Conservation (phyloP, 495 filamentous ascomycete genomes). For the Sporormia fimetaria region DNA sequence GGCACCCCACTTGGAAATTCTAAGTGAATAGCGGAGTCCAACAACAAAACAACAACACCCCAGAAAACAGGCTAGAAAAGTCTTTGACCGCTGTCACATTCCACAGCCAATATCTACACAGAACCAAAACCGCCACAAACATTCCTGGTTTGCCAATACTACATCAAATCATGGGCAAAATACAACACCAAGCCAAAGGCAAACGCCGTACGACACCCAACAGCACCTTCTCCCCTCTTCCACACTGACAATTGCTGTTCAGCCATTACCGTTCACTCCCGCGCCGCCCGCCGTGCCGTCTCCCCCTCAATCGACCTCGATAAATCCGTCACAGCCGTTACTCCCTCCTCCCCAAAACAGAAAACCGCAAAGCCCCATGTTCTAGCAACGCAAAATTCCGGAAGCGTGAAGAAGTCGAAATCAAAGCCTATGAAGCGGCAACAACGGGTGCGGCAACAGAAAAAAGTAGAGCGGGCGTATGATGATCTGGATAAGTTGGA, state of each 20-base stretch:
- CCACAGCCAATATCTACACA: no score
- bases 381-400: conserved; percentile 49
- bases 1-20: no score
- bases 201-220: conserved; percentile 13
- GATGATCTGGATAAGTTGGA: conserved; percentile 56
- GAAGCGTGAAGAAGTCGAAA: conserved; percentile 53
- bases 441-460: conserved; percentile 56
- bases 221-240: background rate
- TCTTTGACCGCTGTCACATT: no score
- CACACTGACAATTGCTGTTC: conserved; percentile 29
- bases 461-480: conserved; percentile 63
- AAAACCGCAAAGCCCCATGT: conserved; percentile 46
- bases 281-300: conserved; percentile 59
- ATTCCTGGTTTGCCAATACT: no score
- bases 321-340: conserved; percentile 55
- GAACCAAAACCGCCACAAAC: background rate
- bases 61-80: no score
- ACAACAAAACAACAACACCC: no score
- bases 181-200: no score
- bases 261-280: conserved; percentile 50
- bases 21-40: no score
- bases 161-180: no score
- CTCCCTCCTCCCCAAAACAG: conserved; percentile 31
- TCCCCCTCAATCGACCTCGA: conserved; percentile 63
- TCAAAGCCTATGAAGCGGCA: conserved; percentile 49